These are phyloP conservation scores for Polychaeton citri DNA, from an alignment of 2,329 filamentous ascomycete genomes.

Conservation along the genomic window DNA sequence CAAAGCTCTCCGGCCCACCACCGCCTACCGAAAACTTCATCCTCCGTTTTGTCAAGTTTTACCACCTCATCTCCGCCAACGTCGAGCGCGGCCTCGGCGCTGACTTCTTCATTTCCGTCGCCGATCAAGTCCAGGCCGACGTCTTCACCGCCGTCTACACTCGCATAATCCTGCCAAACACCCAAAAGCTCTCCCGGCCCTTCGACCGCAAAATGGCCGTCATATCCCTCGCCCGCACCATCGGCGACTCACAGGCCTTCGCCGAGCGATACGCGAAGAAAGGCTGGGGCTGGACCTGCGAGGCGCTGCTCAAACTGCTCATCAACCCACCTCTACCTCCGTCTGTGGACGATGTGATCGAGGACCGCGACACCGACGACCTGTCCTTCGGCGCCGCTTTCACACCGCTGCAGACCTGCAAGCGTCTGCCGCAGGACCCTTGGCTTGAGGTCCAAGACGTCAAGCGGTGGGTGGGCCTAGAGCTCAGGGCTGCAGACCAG, in stretches of 20 bases:
- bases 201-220: conserved; percentile 89
- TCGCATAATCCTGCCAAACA: conserved; percentile 73
- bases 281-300: conserved; percentile 83
- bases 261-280: conserved; percentile 56
- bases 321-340: conserved; percentile 69
- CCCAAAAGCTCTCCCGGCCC: conserved; percentile 74
- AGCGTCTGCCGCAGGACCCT: conserved; percentile 58
- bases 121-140: conserved; percentile 64
- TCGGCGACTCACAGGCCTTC: conserved; percentile 76
- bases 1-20: conserved; percentile 43
- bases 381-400: conserved; percentile 90
- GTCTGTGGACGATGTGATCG: conserved; percentile 61
- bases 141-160: conserved; percentile 80
- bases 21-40: conserved; percentile 75
- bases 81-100: conserved; percentile 73
- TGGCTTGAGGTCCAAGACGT: conserved; percentile 76
- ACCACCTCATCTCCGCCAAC: conserved; percentile 74
- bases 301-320: conserved; percentile 75
- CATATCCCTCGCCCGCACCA: conserved; percentile 81
- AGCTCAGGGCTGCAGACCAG: conserved; percentile 64
- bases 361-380: conserved; percentile 86
- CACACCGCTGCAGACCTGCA: conserved; percentile 85
- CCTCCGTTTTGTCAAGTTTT: conserved; percentile 82
- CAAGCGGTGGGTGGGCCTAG: conserved; percentile 68
- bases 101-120: conserved; percentile 78